These are phyloP conservation scores for Talaromyces sp. DNA, from an alignment of 2,329 filamentous ascomycete genomes.

Conservation along the genomic window DNA sequence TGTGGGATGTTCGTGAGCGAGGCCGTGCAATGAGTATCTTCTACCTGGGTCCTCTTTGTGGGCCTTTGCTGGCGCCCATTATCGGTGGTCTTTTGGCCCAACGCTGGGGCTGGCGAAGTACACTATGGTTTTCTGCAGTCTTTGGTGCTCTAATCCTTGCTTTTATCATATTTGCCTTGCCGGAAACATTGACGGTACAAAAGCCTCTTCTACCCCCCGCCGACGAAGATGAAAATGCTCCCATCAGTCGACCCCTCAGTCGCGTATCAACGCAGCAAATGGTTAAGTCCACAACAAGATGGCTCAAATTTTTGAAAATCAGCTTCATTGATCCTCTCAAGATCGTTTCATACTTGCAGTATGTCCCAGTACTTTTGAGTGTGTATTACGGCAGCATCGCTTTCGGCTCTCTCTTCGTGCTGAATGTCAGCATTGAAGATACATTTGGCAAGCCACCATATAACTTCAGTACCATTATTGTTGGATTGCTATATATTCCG, in stretches of 20 bases:
- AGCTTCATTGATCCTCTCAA: conserved; percentile 72
- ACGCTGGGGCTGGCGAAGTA: conserved; percentile 71
- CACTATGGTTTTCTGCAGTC: conserved; percentile 75
- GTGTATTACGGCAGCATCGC: conserved; percentile 75
- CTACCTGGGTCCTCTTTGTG: conserved; percentile 76
- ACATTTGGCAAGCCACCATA: conserved; percentile 71
- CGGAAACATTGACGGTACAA: conserved; percentile 43
- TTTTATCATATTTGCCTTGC: conserved; percentile 48
- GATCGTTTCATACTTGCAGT: conserved; percentile 71
- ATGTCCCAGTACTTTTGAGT: conserved; percentile 71
- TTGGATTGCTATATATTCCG: conserved; percentile 78
- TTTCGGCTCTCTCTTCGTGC: conserved; percentile 73
- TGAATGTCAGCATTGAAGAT: conserved; percentile 76
- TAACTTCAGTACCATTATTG: conserved; percentile 65
- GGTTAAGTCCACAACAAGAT: conserved; percentile 59
- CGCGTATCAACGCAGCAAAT: conserved; percentile 66
- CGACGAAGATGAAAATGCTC: conserved; percentile 22
- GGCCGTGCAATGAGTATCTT: conserved; percentile 82
- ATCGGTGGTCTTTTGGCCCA: conserved; percentile 74
- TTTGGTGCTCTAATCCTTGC: conserved; percentile 60
- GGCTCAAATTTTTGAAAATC: conserved; percentile 58
- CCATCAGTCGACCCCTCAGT: conserved; percentile 38
- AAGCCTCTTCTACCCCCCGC: conserved; percentile 33
- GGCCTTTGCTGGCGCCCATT: conserved; percentile 74
- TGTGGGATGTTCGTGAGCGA: conserved; percentile 73